Evolutionary conservation across 192 early-diverging fungal species (phyloP).

Genomic region (Coemansia sp.): DNA sequence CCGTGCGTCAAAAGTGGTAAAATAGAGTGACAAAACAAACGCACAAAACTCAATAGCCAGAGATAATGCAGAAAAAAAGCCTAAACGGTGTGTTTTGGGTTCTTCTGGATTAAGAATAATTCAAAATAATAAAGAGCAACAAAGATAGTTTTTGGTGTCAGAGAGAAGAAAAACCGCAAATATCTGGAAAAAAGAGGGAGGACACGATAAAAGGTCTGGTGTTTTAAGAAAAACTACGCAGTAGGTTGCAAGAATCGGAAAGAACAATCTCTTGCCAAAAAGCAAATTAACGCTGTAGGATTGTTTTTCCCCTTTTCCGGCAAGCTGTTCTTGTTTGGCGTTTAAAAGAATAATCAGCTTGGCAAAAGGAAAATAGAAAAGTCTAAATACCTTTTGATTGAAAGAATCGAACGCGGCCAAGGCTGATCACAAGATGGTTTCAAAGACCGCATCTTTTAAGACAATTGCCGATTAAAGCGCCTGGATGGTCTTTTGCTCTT

Average conservation of each 20-base stretch:
- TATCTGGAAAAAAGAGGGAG: not conserved
- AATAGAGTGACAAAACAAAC: not conserved
- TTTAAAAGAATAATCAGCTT: not conserved
- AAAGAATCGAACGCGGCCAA: not conserved
- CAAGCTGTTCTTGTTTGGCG: not conserved
- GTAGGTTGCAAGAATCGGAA: not conserved
- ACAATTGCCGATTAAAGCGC: not conserved
- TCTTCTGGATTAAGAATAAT: not conserved
- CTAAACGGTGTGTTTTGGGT: not conserved
- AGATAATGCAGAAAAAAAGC: not conserved
- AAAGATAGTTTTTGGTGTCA: not conserved
- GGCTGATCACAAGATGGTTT: not conserved
- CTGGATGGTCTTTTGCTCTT: conserved; percentile 6
- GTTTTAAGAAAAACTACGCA: not conserved
- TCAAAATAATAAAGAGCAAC: not conserved
- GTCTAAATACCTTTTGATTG: not conserved
- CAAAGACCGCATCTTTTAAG: not conserved
- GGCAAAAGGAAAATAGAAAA: conserved; percentile 2
- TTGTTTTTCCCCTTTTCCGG: not conserved
- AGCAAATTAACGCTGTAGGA: not conserved
- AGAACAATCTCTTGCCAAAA: not conserved
- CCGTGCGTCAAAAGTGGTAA: not conserved
- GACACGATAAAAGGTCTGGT: not conserved
- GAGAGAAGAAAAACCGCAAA: not conserved
- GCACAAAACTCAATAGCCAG: not conserved